Conservation (phyloP, 495 filamentous ascomycete genomes). For the Staphylotrichum tortipilum region DNA sequence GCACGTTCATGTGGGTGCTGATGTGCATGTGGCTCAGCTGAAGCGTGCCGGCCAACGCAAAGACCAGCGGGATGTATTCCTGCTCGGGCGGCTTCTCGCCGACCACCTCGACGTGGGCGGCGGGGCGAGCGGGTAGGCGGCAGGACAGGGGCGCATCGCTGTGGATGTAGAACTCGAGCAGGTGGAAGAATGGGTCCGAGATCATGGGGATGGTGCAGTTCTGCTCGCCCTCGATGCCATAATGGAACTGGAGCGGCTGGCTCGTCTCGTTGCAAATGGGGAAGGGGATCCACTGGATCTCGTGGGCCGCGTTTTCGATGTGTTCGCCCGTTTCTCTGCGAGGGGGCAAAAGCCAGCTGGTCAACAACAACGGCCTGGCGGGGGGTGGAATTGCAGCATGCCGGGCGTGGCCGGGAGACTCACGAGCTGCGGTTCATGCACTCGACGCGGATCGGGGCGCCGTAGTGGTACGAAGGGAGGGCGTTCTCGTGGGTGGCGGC, state of each 20-base stretch:
- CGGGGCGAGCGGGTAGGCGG: slow-evolving; percentile 74
- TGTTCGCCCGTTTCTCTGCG: slow-evolving; percentile 58
- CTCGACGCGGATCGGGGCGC: slow-evolving; percentile 40
- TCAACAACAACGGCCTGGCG: too few species aligned
- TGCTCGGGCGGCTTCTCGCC: slow-evolving; percentile 35
- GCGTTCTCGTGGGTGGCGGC: slow-evolving; percentile 15
- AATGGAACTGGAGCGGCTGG: slow-evolving; percentile 70
- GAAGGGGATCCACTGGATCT: slow-evolving; percentile 92
- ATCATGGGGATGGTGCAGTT: slow-evolving; percentile 88
- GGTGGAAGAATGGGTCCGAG: slow-evolving; percentile 85
- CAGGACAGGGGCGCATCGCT: slow-evolving; percentile 89
- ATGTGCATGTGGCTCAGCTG: slow-evolving; percentile 89
- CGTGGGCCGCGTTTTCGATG: slow-evolving; percentile 68
- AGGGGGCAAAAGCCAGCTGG: background rate
- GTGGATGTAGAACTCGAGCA: slow-evolving; percentile 98
- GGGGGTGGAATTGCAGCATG: too few species aligned
- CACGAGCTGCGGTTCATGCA: slow-evolving; percentile 52
- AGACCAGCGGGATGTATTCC: slow-evolving; percentile 60
- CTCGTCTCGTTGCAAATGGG: slow-evolving; percentile 84
- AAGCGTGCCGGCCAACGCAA: slow-evolving; percentile 80
- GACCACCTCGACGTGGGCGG: slow-evolving; percentile 37
- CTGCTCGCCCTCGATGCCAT: slow-evolving; percentile 74
- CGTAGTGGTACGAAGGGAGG: slow-evolving; percentile 43
- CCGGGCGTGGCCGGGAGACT: too few species aligned
- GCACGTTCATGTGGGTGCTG: slow-evolving; percentile 75